phyloP scores from a whole-genome alignment of 371 early-diverging fungal genomes.

The Zopfochytrium polystomum region DNA sequence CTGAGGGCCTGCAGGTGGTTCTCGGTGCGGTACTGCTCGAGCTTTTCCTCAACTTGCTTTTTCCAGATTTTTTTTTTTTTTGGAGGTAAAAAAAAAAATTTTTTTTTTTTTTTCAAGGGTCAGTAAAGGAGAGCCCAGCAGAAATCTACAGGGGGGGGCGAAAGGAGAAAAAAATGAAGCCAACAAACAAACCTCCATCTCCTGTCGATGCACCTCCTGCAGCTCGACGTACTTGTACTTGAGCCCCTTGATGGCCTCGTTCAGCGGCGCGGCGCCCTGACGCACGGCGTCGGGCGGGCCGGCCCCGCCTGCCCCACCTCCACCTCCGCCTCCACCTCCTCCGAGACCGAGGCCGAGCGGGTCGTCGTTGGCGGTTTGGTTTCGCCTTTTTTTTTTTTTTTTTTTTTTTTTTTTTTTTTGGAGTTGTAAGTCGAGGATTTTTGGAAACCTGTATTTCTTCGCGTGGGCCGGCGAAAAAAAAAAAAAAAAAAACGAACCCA shows the following conservation, averaged over 20 bases:
- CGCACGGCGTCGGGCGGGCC: not conserved
- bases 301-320: not conserved
- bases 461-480: not conserved
- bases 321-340: not conserved
- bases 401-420: too few relatives aligned
- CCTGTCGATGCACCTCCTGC: conserved; percentile 43
- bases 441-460: not conserved
- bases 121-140: too few relatives aligned
- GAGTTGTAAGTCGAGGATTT: too few relatives aligned
- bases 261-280: conserved; percentile 27
- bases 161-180: too few relatives aligned
- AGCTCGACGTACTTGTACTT: conserved; percentile 43
- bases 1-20: conserved; percentile 23
- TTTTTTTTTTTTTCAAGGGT: too few relatives aligned
- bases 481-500: not conserved
- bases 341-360: not conserved
- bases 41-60: conserved; percentile 32
- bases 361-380: not conserved
- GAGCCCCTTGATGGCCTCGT: conserved; percentile 37
- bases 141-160: too few relatives aligned
- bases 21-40: conserved; percentile 28
- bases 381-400: too few relatives aligned
- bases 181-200: conserved; percentile 42
- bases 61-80: too few relatives aligned
- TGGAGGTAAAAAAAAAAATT: not conserved